Percentiles rank a stretch among this genome's conserved stretches.
Conservation (phyloP, 306 rosid genomes). For the Hylodesmum podocarpum region DNA sequence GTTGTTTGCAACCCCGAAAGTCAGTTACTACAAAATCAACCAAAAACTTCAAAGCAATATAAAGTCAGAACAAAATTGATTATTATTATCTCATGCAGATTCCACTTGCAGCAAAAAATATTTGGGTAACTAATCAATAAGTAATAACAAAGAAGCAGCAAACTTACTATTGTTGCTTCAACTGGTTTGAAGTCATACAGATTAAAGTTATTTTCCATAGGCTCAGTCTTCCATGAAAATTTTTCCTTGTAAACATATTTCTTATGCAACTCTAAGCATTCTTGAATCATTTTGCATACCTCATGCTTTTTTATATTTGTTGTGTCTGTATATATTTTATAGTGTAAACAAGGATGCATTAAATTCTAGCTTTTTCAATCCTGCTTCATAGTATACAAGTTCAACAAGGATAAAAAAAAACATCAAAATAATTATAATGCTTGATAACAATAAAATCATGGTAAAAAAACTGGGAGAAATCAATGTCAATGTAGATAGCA, state of each 20-base stretch:
- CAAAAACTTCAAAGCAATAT: conserved; percentile 17
- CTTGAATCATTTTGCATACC: conserved; percentile 48
- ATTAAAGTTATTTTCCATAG: conserved; percentile 35
- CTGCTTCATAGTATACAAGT: neutral
- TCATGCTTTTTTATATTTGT: conserved; percentile 48
- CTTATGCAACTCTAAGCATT: conserved; percentile 51
- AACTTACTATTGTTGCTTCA: conserved; percentile 46
- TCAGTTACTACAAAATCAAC: conserved; percentile 19
- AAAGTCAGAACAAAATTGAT: conserved; percentile 11
- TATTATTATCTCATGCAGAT: conserved; percentile 11
- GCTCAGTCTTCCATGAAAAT: conserved; percentile 43
- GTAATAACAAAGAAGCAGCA: conserved; percentile 16
- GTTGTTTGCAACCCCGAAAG: conserved; percentile 48
- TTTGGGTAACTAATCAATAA: conserved; percentile 10
- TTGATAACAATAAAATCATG: neutral
- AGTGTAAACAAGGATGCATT: conserved; percentile 5
- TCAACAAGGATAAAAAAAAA: neutral
- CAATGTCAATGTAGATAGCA: neutral
- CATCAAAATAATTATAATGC: neutral
- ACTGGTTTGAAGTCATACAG: conserved; percentile 51
- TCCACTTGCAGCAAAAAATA: conserved; percentile 10
- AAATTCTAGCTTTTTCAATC: neutral
- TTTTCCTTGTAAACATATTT: conserved; percentile 50
- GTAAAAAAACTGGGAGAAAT: neutral
- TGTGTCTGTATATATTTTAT: conserved; percentile 35